phyloP scores from a whole-genome alignment of 129 eudicot genomes.

The Saussurea involucrata region DNA sequence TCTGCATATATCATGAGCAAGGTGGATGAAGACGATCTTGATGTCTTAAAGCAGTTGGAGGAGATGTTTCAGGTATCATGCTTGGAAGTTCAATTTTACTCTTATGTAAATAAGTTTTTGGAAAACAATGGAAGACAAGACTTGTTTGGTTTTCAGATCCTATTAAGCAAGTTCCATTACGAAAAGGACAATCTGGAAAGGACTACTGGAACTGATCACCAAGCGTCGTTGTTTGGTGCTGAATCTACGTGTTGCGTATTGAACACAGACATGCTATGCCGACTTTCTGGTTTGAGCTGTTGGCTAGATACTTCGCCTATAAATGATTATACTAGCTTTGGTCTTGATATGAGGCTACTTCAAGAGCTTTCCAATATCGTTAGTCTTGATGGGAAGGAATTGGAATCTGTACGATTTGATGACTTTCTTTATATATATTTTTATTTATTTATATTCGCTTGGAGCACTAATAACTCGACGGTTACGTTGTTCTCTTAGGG shows the following conservation, averaged over 20 bases:
- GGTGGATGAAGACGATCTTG: constrained; percentile 30
- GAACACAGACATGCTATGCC: constrained; percentile 41
- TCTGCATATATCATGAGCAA: constrained; percentile 45
- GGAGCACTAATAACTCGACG: neutral
- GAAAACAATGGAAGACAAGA: neutral
- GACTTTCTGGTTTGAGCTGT: constrained; percentile 45
- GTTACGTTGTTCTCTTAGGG: constrained; percentile 38
- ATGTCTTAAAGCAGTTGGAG: constrained; percentile 52
- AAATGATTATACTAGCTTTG: constrained; percentile 56
- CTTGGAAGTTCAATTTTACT: neutral
- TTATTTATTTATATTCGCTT: neutral
- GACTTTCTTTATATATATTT: neutral
- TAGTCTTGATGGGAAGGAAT: constrained; percentile 37
- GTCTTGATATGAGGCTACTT: constrained; percentile 66
- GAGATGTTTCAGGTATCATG: constrained; percentile 69
- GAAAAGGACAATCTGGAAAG: constrained; percentile 55
- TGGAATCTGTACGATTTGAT: constrained; percentile 41
- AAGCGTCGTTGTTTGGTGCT: constrained; percentile 20
- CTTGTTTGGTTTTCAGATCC: constrained; percentile 39
- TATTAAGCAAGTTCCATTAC: constrained; percentile 46
- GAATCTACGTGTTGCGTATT: constrained; percentile 55
- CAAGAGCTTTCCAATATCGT: constrained; percentile 47
- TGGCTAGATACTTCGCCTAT: constrained; percentile 66
- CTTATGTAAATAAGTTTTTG: neutral
- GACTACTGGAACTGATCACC: constrained; percentile 11